Conservation (phyloP, 2,329 filamentous ascomycete genomes). For the Aspergillus tanneri region DNA sequence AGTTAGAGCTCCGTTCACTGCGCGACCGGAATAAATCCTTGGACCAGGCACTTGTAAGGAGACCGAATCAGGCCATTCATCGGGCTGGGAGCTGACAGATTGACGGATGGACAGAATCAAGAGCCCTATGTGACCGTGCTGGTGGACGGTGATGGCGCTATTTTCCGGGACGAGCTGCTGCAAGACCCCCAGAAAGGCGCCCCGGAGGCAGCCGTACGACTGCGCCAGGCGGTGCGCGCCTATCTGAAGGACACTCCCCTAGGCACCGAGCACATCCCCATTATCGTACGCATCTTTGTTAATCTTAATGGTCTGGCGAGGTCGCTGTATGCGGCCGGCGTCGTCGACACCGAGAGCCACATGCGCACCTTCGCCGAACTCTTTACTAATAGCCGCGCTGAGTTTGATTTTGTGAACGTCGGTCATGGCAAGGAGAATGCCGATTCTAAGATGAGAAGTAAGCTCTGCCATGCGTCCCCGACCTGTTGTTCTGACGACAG, state of each 20-base stretch:
- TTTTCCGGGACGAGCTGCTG: conserved; percentile 12
- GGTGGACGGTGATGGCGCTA: conserved; percentile 15
- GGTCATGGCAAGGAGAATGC: conserved; percentile 13
- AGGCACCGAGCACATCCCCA: conserved; percentile 4
- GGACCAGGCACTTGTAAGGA: background rate
- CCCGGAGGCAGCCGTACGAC: conserved; percentile 8
- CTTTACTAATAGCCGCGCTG: conserved; percentile 13
- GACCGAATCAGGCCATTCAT: background rate
- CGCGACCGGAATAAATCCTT: background rate
- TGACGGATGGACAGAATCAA: conserved; percentile 1
- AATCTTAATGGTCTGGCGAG: conserved; percentile 13
- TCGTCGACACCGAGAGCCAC: conserved; percentile 4
- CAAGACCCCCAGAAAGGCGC: conserved; percentile 8
- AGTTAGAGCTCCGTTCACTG: background rate
- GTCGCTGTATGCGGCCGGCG: conserved; percentile 3
- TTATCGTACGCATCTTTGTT: conserved; percentile 15
- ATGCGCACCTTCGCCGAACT: conserved; percentile 12
- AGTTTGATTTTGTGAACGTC: conserved; percentile 15
- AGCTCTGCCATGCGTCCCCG: background rate
- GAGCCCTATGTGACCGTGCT: conserved; percentile 13
- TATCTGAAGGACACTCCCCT: conserved; percentile 1
- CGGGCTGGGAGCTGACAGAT: background rate
- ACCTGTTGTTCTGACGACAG: background rate
- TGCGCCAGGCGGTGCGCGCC: conserved; percentile 8
- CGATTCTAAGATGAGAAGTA: conserved; percentile 14